Percentiles rank a stretch among this genome's conserved stretches.
phyloP scores from a whole-genome alignment of 192 early-diverging fungal genomes.

The Linnemannia exigua region DNA sequence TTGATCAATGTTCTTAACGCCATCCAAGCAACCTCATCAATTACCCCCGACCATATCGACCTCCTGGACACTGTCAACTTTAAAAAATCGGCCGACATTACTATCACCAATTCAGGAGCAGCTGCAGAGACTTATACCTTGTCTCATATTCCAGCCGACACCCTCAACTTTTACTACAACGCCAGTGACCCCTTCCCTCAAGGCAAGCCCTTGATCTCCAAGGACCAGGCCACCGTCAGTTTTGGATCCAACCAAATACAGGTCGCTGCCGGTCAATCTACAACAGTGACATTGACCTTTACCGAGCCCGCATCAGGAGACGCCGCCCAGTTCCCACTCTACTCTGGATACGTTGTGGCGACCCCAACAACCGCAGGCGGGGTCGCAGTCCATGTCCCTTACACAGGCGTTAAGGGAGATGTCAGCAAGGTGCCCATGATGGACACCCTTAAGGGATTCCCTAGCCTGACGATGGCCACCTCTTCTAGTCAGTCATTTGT shows the following conservation, averaged over 20 bases:
- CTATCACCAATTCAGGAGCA: background rate
- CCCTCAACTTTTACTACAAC: constrained; percentile 51
- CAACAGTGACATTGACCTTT: constrained; percentile 57
- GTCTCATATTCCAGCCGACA: constrained; percentile 47
- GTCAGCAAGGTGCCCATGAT: constrained; percentile 41
- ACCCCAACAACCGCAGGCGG: constrained; percentile 30
- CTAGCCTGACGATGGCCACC: background rate
- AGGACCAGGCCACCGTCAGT: constrained; percentile 53
- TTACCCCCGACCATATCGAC: constrained; percentile 70
- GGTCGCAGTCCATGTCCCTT: constrained; percentile 45
- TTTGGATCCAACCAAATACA: constrained; percentile 38
- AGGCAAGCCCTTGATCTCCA: constrained; percentile 39
- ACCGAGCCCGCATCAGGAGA: constrained; percentile 44
- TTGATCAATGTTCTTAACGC: constrained; percentile 80
- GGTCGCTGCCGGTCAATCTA: constrained; percentile 40
- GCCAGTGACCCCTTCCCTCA: constrained; percentile 43
- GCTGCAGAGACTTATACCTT: constrained; percentile 34
- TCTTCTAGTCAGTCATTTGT: background rate
- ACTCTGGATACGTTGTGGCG: constrained; percentile 64
- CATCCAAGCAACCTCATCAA: constrained; percentile 60
- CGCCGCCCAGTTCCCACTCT: constrained; percentile 55
- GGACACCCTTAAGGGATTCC: constrained; percentile 32
- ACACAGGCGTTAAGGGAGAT: constrained; percentile 56
- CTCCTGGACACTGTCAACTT: constrained; percentile 64
- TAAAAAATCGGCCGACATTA: background rate